A percentile compares a stretch with the other conserved stretches of the same genome.
Conservation (phyloP, 116 monocot genomes). For the Phalaenopsis hybrid region DNA sequence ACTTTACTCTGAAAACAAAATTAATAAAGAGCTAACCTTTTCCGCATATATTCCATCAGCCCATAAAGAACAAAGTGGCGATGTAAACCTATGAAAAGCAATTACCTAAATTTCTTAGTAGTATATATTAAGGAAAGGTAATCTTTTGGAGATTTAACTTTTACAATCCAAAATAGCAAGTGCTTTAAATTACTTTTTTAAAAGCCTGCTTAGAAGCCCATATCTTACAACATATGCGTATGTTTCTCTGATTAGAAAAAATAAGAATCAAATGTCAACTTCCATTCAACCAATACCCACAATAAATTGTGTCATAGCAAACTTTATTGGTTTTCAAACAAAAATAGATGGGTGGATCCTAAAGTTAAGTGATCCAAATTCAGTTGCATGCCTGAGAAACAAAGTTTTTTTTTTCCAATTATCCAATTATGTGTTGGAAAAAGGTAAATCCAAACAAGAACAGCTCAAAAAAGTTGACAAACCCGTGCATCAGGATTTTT, state of each 20-base stretch:
- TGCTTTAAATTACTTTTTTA: background rate
- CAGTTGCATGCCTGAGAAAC: no score
- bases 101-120: background rate
- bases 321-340: background rate
- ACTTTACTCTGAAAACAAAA: background rate
- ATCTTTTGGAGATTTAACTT: background rate
- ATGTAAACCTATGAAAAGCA: slow-evolving; percentile 53
- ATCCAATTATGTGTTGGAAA: no score
- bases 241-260: background rate
- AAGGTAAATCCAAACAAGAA: no score
- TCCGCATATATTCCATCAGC: slow-evolving; percentile 68
- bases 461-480: no score
- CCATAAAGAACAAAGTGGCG: slow-evolving; percentile 95
- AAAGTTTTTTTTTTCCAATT: no score
- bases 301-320: background rate
- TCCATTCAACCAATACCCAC: background rate
- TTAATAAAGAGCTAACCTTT: slow-evolving; percentile 32
- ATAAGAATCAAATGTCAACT: background rate
- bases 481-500: background rate
- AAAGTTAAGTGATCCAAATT: background rate
- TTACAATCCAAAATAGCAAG: background rate
- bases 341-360: background rate
- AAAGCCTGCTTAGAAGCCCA: background rate
- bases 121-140: background rate
- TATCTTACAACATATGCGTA: background rate